Conservation (phyloP, 1,284 basidiomycete species). For the Cryptococcus jaspeensis region DNA sequence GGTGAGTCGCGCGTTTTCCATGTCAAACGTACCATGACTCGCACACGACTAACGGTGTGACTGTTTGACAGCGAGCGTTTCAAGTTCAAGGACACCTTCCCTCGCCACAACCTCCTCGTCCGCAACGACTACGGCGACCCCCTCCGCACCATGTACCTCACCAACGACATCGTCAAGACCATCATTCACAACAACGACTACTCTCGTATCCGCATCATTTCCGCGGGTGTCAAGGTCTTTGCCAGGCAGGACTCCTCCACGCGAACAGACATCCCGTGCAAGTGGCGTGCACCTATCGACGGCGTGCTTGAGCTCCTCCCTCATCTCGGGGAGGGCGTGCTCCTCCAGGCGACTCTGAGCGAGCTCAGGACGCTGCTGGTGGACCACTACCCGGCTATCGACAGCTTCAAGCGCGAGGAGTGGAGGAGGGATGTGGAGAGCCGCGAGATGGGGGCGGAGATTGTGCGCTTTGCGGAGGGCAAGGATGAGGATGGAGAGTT, state of each 20-base stretch:
- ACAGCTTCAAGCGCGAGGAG: slow-evolving; percentile 61
- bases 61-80: slow-evolving; percentile 63
- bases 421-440: slow-evolving; percentile 24
- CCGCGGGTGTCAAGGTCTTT: slow-evolving; percentile 80
- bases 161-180: slow-evolving; percentile 75
- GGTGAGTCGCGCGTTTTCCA: slow-evolving; percentile 30
- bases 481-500: slow-evolving; percentile 60
- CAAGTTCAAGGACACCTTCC: slow-evolving; percentile 65
- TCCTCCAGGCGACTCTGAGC: slow-evolving; percentile 63
- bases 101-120: slow-evolving; percentile 68
- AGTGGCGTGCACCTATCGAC: slow-evolving; percentile 73
- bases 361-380: slow-evolving; percentile 68
- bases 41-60: not conserved
- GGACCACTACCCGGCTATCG: slow-evolving; percentile 73
- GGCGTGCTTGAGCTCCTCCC: slow-evolving; percentile 79
- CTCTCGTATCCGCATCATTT: slow-evolving; percentile 78
- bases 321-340: slow-evolving; percentile 64
- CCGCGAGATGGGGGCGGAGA: slow-evolving; percentile 62
- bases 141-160: slow-evolving; percentile 82
- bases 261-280: slow-evolving; percentile 54
- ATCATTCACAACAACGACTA: slow-evolving; percentile 83
- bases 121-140: slow-evolving; percentile 78
- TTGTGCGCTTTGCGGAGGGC: slow-evolving; percentile 66
- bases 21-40: not conserved
- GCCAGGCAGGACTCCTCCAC: slow-evolving; percentile 57